phyloP scores from a whole-genome alignment of 2,329 filamentous ascomycete species.

The Ascosphaera aggregata region DNA sequence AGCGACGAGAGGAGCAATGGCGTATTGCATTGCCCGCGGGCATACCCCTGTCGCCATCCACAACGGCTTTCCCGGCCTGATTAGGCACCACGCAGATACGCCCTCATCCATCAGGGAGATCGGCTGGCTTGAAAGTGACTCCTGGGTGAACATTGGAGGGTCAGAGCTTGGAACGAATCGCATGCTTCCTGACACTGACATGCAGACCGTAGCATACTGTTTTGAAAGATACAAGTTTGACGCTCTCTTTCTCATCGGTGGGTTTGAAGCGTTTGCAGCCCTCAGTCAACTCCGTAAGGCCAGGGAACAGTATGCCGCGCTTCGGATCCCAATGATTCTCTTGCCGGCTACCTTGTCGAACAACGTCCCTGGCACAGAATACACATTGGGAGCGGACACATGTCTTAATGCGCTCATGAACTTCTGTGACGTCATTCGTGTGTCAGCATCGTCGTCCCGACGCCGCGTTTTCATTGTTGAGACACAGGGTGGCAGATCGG shows the following conservation, averaged over 20 bases:
- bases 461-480: slow-evolving; percentile 94
- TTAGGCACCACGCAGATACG: slow-evolving; percentile 67
- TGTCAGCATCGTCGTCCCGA: slow-evolving; percentile 82
- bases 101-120: slow-evolving; percentile 72
- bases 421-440: slow-evolving; percentile 95
- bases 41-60: slow-evolving; percentile 84
- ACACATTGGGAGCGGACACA: slow-evolving; percentile 88
- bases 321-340: slow-evolving; percentile 80
- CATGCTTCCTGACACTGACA: slow-evolving; percentile 68
- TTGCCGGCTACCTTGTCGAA: slow-evolving; percentile 96
- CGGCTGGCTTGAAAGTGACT: slow-evolving; percentile 80
- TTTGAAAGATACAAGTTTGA: slow-evolving; percentile 79
- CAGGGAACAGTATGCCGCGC: slow-evolving; percentile 51
- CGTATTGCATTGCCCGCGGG: slow-evolving; percentile 78
- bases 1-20: slow-evolving; percentile 75
- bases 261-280: slow-evolving; percentile 90
- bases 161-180: slow-evolving; percentile 97
- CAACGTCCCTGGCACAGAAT: slow-evolving; percentile 94
- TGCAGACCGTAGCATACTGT: slow-evolving; percentile 58
- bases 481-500: slow-evolving; percentile 84
- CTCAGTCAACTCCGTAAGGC: slow-evolving; percentile 70
- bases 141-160: slow-evolving; percentile 88
- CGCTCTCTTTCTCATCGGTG: slow-evolving; percentile 74
- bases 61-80: slow-evolving; percentile 89
- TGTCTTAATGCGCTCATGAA: slow-evolving; percentile 85